Conservation (phyloP, 306 rosid species). For the Fragaria ananassa region DNA sequence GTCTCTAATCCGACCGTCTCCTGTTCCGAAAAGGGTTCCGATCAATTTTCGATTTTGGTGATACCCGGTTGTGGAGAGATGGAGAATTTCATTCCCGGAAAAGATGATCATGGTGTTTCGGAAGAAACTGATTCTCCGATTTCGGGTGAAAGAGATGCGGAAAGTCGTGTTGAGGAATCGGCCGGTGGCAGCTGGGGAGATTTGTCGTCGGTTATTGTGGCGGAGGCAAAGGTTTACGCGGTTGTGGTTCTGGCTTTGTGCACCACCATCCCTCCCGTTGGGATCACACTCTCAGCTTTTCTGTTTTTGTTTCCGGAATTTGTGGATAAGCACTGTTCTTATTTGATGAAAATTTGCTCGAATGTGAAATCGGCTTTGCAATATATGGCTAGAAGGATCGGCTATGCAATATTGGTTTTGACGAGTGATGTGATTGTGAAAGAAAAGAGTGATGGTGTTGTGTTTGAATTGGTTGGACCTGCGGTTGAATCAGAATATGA, state of each 20-base stretch:
- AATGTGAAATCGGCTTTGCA: slow-evolving; percentile 4
- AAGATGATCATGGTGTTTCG: not conserved
- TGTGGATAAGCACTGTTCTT: slow-evolving; percentile 34
- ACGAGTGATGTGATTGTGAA: not conserved
- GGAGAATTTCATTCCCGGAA: not conserved
- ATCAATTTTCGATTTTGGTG: not conserved
- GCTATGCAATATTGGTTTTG: not conserved
- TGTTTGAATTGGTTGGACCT: slow-evolving; percentile 2
- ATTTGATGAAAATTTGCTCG: slow-evolving; percentile 22
- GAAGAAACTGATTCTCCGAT: slow-evolving; percentile 4
- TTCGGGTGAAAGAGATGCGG: not conserved
- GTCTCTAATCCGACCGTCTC: not conserved
- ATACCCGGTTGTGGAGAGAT: not conserved
- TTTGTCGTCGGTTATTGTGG: slow-evolving; percentile 1
- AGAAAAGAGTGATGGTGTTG: not conserved
- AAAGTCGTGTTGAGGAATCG: not conserved
- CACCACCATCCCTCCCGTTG: slow-evolving; percentile 43
- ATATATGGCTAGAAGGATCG: slow-evolving; percentile 20
- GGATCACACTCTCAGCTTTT: slow-evolving; percentile 62
- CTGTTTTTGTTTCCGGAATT: slow-evolving; percentile 49
- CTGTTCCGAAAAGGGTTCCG: not conserved
- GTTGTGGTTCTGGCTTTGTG: slow-evolving; percentile 37
- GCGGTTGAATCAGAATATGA: slow-evolving; percentile 1
- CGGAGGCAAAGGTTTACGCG: slow-evolving; percentile 30
- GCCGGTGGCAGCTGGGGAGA: not conserved